Evolutionary conservation across 2,329 filamentous ascomycete genomes (phyloP).

Genomic region (Talaromyces piceae): DNA sequence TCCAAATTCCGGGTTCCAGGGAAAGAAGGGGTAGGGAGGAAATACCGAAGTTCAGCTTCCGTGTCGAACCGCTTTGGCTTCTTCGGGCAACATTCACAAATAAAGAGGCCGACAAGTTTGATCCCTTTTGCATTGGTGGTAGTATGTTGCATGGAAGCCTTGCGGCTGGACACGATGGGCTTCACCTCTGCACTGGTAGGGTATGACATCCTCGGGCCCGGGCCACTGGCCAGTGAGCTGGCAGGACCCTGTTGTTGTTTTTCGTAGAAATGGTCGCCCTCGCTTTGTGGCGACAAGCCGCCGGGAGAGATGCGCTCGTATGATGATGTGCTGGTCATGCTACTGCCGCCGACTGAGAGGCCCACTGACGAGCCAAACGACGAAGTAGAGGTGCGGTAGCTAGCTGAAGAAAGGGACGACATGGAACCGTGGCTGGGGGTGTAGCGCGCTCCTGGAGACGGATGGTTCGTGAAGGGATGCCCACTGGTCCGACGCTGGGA

Average conservation of each 20-base stretch:
- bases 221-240: slow-evolving; percentile 31
- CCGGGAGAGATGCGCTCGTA: slow-evolving; percentile 55
- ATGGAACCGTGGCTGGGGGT: slow-evolving; percentile 53
- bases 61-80: slow-evolving; percentile 94
- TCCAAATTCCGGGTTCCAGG: neutral
- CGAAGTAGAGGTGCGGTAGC: slow-evolving; percentile 50
- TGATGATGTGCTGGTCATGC: slow-evolving; percentile 57
- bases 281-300: slow-evolving; percentile 51
- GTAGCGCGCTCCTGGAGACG: slow-evolving; percentile 48
- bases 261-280: slow-evolving; percentile 46
- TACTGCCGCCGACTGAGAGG: slow-evolving; percentile 54
- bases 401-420: slow-evolving; percentile 58
- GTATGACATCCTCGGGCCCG: slow-evolving; percentile 16
- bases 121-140: neutral
- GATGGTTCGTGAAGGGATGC: slow-evolving; percentile 49
- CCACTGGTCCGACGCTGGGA: slow-evolving; percentile 47
- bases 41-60: slow-evolving; percentile 74
- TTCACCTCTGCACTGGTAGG: slow-evolving; percentile 33
- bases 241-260: slow-evolving; percentile 44
- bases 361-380: slow-evolving; percentile 36
- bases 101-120: slow-evolving; percentile 41
- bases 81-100: slow-evolving; percentile 95
- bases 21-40: slow-evolving; percentile 12
- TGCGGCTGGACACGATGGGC: slow-evolving; percentile 34
- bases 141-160: slow-evolving; percentile 38